phyloP scores from a whole-genome alignment of 1,284 basidiomycete species.

The Ustilago hordei region DNA sequence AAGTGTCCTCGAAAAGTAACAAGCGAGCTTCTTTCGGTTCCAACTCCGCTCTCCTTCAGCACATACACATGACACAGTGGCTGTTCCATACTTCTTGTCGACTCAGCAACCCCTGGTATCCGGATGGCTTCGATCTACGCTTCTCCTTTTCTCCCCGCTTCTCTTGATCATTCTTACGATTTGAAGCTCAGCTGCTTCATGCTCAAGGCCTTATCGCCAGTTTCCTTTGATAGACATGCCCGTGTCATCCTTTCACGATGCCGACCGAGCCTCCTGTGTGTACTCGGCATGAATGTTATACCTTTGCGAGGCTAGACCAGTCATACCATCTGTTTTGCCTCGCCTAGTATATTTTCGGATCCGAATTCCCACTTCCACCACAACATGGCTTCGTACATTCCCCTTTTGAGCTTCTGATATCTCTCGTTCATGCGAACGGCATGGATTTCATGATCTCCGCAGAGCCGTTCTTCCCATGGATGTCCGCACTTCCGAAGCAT shows the following conservation, averaged over 20 bases:
- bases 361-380: background rate
- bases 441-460: constrained; percentile 1
- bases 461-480: constrained; percentile 4
- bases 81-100: background rate
- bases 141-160: background rate
- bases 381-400: background rate
- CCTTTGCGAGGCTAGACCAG: background rate
- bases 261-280: background rate
- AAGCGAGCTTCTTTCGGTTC: background rate
- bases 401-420: background rate
- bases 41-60: background rate
- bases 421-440: background rate
- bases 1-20: background rate
- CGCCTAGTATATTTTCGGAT: background rate
- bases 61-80: background rate
- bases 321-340: background rate
- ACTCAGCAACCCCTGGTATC: background rate
- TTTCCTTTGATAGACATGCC: background rate
- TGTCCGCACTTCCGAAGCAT: background rate
- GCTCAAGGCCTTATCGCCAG: background rate
- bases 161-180: background rate
- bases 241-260: background rate
- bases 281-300: background rate
- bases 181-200: background rate
- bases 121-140: background rate